Base-by-base conservation (phyloP, 225 moss, liverwort and hornwort species). In the Ulota crispa region DNA sequence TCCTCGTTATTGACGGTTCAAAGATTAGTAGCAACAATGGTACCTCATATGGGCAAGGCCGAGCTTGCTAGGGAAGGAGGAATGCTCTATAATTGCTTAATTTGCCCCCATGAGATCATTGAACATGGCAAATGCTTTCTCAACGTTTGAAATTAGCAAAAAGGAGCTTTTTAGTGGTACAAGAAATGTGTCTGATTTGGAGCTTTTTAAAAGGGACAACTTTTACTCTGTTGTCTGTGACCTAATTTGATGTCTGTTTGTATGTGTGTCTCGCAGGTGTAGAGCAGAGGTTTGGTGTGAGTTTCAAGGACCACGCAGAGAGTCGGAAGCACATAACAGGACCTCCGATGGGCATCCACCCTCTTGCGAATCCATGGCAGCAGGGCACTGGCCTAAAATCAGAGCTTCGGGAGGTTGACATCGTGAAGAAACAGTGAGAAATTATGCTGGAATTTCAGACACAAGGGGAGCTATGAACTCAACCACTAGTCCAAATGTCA, bases 321-420 rank as follows among this genome's bases (percentile, higher is more conserved):
- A 60, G 70, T 61, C 89, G 94, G 43, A 83, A 80, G 77, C 88
- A 92, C 79, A 86, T 92, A 1, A 64, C 86, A 66, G 92, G 92
- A 1, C 94, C 94, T 15, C 82, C 88, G 16, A 59, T 78, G 75
- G 89, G 92, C 28, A 83, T 92, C 55, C 85, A 94, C 57, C 89
- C 89, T 5, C 83, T 85, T 57, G 66, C 90, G 0, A 88, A 94
- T 53, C 60, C 71, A 9, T 94, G 92, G 94, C 86, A 76, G 18
- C 79, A 63, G 20, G 91, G 92, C 21, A 73, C 21, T 50, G 83
- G 94, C 57, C 63, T 92, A 67, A 82, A 88, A 71, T 41, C 94
- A 0, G 87, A 79, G 72, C 88, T 92, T 30, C 89, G 92, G 28
- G 85, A 91, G 73, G 94, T 94, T 0, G 86, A 88, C 78, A 53